These are phyloP conservation scores for Ceratocystis papillata DNA, from an alignment of 2,329 filamentous ascomycete genomes.

Conservation along the genomic window DNA sequence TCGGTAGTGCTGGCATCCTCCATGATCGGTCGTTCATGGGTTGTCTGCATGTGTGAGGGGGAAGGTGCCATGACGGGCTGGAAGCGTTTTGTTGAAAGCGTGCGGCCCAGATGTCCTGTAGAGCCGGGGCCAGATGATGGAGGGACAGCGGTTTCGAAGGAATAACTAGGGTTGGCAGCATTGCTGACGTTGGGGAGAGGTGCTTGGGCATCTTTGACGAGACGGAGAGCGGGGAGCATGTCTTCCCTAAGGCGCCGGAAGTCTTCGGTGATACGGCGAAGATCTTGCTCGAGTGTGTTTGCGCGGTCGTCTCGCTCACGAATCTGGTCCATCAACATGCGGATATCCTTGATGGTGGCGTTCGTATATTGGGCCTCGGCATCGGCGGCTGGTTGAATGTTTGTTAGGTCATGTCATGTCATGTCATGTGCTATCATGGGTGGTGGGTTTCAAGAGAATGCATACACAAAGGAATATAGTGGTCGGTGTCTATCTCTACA, in stretches of 20 bases:
- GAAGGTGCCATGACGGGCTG: conserved; percentile 64
- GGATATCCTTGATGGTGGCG: conserved; percentile 87
- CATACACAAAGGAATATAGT: conserved; percentile 88
- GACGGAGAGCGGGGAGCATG: conserved; percentile 75
- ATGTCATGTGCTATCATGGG: background rate
- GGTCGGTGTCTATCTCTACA: conserved; percentile 78
- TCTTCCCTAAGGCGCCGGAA: conserved; percentile 84
- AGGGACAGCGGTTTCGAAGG: conserved; percentile 35
- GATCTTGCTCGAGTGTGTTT: conserved; percentile 67
- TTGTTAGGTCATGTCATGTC: conserved; percentile 17
- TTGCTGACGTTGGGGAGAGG: conserved; percentile 52
- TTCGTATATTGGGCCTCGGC: conserved; percentile 73
- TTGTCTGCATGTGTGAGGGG: conserved; percentile 59
- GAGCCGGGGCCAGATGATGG: conserved; percentile 46
- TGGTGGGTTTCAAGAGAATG: conserved; percentile 25
- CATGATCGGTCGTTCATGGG: conserved; percentile 54
- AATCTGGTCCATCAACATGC: conserved; percentile 79
- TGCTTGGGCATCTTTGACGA: conserved; percentile 84
- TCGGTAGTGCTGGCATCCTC: conserved; percentile 60
- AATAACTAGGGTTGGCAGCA: conserved; percentile 21
- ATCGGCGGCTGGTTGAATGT: conserved; percentile 59
- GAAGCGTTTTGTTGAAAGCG: conserved; percentile 66
- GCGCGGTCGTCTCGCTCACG: conserved; percentile 85
- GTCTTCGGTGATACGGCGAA: conserved; percentile 75
- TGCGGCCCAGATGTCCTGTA: conserved; percentile 51